A percentile compares a stretch with the other conserved stretches of the same genome.
These are phyloP conservation scores for Cytospora chrysosperma DNA, from an alignment of 2,329 filamentous ascomycete species.

Conservation along the genomic window DNA sequence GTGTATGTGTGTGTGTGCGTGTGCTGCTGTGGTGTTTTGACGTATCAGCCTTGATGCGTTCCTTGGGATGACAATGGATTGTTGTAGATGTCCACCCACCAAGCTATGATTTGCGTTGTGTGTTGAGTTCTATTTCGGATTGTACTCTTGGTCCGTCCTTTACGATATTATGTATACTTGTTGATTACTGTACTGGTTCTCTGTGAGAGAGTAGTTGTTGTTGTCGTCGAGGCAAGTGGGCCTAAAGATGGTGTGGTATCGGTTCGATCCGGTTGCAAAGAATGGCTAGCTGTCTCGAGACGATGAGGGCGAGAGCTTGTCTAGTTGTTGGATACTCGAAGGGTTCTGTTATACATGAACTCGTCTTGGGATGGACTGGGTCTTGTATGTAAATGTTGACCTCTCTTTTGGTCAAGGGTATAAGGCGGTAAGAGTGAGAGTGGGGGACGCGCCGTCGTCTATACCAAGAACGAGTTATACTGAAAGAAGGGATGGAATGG, in stretches of 20 bases:
- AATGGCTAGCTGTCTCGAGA: constrained; percentile 45
- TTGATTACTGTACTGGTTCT: constrained; percentile 32
- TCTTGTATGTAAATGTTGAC: constrained; percentile 21
- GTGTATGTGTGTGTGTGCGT: too few species aligned
- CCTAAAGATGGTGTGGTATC: constrained; percentile 40
- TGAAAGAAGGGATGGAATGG: constrained; percentile 47
- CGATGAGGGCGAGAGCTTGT: constrained; percentile 25
- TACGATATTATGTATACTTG: constrained; percentile 32
- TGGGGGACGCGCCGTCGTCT: constrained; percentile 29
- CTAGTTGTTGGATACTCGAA: constrained; percentile 34
- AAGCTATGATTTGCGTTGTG: constrained; percentile 10
- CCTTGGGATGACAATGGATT: neutral
- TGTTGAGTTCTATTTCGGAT: constrained; percentile 15
- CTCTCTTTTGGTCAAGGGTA: constrained; percentile 18
- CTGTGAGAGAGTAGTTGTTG: constrained; percentile 28
- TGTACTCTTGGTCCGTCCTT: constrained; percentile 20
- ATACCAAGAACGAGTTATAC: constrained; percentile 31
- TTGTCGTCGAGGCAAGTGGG: constrained; percentile 31
- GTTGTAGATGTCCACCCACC: constrained; percentile 17
- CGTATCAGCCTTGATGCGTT: constrained; percentile 26
- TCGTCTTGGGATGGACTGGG: constrained; percentile 28
- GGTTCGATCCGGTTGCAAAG: constrained; percentile 38
- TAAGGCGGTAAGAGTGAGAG: constrained; percentile 21
- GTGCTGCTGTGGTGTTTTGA: constrained; percentile 24
- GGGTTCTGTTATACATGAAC: constrained; percentile 37